A percentile compares a stretch with the other conserved stretches of the same genome.
These are phyloP conservation scores for Pichia eremophila DNA, from an alignment of 805 yeast genomes.

Conservation along the genomic window DNA sequence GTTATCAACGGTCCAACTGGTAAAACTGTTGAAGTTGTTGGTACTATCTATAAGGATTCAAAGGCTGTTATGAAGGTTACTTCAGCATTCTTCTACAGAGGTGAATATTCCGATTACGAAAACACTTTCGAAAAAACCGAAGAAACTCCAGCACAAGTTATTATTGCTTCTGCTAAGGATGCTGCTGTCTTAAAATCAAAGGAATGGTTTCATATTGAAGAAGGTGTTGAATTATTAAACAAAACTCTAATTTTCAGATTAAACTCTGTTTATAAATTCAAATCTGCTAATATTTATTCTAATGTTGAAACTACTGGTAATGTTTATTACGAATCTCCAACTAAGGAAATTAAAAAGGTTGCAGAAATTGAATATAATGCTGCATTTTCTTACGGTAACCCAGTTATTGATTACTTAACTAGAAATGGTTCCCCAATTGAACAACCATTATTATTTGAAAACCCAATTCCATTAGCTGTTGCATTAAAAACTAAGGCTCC, in stretches of 20 bases:
- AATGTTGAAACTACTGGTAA: constrained; percentile 79
- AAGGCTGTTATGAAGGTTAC: constrained; percentile 86
- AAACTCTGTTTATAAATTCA: constrained; percentile 74
- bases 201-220: constrained; percentile 93
- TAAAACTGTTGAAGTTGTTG: constrained; percentile 91
- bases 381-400: constrained; percentile 91
- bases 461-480: constrained; percentile 73
- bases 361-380: constrained; percentile 84
- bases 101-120: constrained; percentile 76
- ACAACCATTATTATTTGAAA: constrained; percentile 86
- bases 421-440: constrained; percentile 92
- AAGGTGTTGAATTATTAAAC: constrained; percentile 59
- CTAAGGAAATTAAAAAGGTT: constrained; percentile 78
- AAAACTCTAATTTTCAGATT: constrained; percentile 84
- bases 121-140: constrained; percentile 84
- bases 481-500: constrained; percentile 74
- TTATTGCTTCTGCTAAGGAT: constrained; percentile 69
- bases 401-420: constrained; percentile 85
- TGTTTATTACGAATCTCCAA: constrained; percentile 79
- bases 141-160: constrained; percentile 80
- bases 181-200: constrained; percentile 88
- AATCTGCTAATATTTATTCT: constrained; percentile 64
- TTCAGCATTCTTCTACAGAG: constrained; percentile 95
- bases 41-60: constrained; percentile 70
- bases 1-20: constrained; percentile 89